Evolutionary conservation across 208 protist species (phyloP).

Genomic region (Trypanosoma scelopori): DNA sequence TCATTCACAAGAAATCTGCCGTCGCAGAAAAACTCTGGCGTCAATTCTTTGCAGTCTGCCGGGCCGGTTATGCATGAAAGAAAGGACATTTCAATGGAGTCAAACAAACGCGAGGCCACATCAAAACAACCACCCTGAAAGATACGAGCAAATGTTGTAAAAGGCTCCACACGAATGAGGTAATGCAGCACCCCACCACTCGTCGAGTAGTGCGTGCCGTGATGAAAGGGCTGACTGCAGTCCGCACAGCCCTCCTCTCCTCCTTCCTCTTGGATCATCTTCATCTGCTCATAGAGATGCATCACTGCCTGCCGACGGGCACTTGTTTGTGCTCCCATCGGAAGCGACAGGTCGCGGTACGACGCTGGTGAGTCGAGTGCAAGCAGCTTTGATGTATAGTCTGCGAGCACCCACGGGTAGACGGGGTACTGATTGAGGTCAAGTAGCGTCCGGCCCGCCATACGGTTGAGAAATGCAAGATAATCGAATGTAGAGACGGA

Average conservation of each 20-base stretch:
- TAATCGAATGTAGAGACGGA: constrained; percentile 95
- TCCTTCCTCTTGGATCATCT: constrained; percentile 19
- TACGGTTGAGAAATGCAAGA: constrained; percentile 89
- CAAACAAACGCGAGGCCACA: constrained; percentile 93
- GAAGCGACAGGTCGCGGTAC: constrained; percentile 94
- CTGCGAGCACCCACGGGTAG: constrained; percentile 94
- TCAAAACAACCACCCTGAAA: constrained; percentile 94
- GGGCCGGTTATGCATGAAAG: constrained; percentile 73
- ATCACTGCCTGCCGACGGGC: constrained; percentile 66
- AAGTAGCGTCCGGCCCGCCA: constrained; percentile 86
- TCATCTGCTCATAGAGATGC: constrained; percentile 73
- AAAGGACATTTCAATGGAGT: constrained; percentile 84
- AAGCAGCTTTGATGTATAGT: constrained; percentile 82
- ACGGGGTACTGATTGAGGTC: constrained; percentile 96
- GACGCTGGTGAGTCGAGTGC: constrained; percentile 62
- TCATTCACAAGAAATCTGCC: constrained; percentile 92
- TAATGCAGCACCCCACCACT: constrained; percentile 96
- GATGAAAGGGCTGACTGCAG: constrained; percentile 88
- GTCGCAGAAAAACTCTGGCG: constrained; percentile 96
- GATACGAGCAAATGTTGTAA: constrained; percentile 85
- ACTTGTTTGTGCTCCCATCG: constrained; percentile 95
- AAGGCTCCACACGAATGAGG: constrained; percentile 97
- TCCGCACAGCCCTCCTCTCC: constrained; percentile 35
- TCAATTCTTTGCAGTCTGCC: constrained; percentile 95
- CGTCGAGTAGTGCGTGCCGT: constrained; percentile 98